These are phyloP conservation scores for Paramecium sonneborni DNA, from an alignment of 73 alveolate species.

Conservation along the genomic window DNA sequence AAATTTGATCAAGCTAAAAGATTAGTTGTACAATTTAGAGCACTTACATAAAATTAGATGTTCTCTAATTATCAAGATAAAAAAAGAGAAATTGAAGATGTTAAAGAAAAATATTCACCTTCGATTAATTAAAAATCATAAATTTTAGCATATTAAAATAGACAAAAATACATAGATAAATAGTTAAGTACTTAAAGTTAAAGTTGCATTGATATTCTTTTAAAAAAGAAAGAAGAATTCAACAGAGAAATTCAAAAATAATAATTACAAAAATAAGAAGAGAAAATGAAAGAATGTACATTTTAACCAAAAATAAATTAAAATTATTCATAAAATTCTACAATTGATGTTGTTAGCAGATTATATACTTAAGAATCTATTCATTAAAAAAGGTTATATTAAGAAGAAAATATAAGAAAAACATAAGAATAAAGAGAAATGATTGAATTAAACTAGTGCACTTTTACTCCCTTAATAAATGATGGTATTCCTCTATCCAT, in stretches of 20 bases:
- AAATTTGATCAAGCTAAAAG: slow-evolving; percentile 17
- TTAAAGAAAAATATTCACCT: neutral
- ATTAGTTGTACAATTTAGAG: slow-evolving; percentile 47
- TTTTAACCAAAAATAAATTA: slow-evolving; percentile 11
- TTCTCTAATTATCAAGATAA: neutral
- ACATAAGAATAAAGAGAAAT: neutral
- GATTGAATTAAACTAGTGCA: slow-evolving; percentile 3
- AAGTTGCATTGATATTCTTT: neutral
- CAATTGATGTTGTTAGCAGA: neutral
- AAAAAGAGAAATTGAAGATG: neutral
- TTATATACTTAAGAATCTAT: slow-evolving; percentile 25
- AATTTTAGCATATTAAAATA: slow-evolving; percentile 3
- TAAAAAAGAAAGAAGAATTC: neutral
- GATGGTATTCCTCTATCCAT: neutral
- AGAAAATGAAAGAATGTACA: slow-evolving; percentile 44
- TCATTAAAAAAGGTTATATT: neutral
- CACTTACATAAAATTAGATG: neutral
- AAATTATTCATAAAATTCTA: neutral
- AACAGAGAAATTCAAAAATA: neutral
- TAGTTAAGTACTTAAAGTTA: neutral
- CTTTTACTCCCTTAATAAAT: slow-evolving; percentile 25
- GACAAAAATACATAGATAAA: neutral
- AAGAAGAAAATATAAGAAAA: neutral
- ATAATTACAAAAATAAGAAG: neutral
- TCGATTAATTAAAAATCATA: neutral